Base-by-base conservation (phyloP, 768 basidiomycete genomes). In the Amanita exitialis region DNA sequence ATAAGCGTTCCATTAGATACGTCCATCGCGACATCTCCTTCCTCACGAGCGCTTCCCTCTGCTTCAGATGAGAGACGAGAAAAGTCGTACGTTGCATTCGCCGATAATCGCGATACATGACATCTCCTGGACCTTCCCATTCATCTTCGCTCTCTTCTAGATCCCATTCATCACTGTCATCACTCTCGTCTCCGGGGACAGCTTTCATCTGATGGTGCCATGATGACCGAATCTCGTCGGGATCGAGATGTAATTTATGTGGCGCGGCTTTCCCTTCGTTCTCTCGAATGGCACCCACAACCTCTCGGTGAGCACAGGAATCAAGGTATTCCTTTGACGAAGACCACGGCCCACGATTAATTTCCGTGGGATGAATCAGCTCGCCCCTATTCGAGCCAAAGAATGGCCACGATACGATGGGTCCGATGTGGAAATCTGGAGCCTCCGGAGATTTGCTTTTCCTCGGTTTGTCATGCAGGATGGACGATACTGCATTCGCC, bases 361-460 rank as follows among this genome's bases (percentile, higher is more conserved):
- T 72, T 56, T 89, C 86, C 18, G 71, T 66, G 3, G 81, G 82
- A 56, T 85, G 83, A 2, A 64, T 56, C 20, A 88, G 74, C 52
- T 86, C 82, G 28, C 89, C 89, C 36, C 90, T 76, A 56, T 83
- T 81, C 3, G 86, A 84, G 42, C 89, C 89, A 62, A 92, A 92
- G 73, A 91, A 92, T 1, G 89, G 85, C 89, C 90, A 92, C 3
- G 88, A 90, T 45, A 91, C 78, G 59, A 92, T 91, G 6, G 85
- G 84, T 3, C 89, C 89, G 39, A 90, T 72, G 45, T 82, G 77
- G 64, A 75, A 78, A 46, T 75, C 69, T 32, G 21, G 54, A 42
- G 53, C 32, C 42, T 37, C 69, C 32, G 23, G 54, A 42, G 55
- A 27, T 44, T 34, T n/a, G 47, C 54, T 42, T 58, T 28, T 9